phyloP scores from a whole-genome alignment of 441 rosid species.

The Eruca vesicaria region DNA sequence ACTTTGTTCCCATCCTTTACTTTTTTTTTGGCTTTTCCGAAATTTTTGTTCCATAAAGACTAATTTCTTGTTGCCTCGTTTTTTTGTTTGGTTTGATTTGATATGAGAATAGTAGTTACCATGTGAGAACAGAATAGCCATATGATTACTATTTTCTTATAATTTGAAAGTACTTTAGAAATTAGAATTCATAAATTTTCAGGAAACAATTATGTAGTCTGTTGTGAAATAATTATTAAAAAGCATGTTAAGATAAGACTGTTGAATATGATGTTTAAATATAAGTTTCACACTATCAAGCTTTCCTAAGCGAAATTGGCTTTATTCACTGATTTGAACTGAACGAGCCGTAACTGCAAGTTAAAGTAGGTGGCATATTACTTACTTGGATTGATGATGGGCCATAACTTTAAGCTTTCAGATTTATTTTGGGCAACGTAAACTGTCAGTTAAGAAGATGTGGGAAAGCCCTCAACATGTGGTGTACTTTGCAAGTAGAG shows the following conservation, averaged over 20 bases:
- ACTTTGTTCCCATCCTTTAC: constrained; percentile 4
- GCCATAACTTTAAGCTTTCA: not conserved
- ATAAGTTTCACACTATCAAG: not conserved
- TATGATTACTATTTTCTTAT: not conserved
- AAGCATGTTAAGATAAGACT: not conserved
- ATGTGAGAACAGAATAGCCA: constrained; percentile 26
- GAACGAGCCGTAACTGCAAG: not conserved
- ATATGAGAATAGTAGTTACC: constrained; percentile 23
- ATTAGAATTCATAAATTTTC: not conserved
- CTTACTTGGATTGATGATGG: not conserved
- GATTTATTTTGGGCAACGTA: not conserved
- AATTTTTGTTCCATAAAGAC: not conserved
- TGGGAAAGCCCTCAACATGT: not conserved
- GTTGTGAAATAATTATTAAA: not conserved
- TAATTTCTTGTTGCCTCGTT: not conserved
- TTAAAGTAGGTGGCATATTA: not conserved
- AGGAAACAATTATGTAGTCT: not conserved
- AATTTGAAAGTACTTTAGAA: not conserved
- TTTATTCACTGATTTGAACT: not conserved
- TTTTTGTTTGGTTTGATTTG: not conserved
- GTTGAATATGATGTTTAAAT: constrained; percentile 5
- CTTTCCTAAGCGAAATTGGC: not conserved
- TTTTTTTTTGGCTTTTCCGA: not conserved
- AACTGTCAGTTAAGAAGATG: not conserved
- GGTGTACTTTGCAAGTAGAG: no score